Conservation (phyloP, 2,329 filamentous ascomycete species). For the Penicillium brasilianum region DNA sequence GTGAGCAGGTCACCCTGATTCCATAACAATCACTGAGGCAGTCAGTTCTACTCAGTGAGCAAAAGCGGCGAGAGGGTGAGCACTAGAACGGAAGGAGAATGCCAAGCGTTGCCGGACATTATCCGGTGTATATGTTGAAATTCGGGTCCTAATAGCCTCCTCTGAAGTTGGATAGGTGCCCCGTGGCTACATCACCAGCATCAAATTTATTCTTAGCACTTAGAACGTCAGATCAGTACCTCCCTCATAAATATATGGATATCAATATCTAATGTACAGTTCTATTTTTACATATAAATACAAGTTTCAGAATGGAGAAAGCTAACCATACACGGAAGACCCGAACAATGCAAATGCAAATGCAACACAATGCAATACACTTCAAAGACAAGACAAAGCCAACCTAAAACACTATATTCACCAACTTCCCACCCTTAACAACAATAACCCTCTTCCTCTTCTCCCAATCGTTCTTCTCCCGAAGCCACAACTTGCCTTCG, state of each 20-base stretch:
- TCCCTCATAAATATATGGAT: background rate
- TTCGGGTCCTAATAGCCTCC: too few relatives aligned
- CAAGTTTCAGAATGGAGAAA: constrained; percentile 15
- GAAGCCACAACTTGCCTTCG: constrained; percentile 64
- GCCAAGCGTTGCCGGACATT: too few relatives aligned
- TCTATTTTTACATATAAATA: constrained; percentile 7
- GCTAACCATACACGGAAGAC: background rate
- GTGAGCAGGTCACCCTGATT: too few relatives aligned
- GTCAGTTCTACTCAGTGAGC: too few relatives aligned
- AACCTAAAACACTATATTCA: constrained; percentile 72
- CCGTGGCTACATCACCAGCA: background rate
- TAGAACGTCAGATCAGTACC: too few relatives aligned
- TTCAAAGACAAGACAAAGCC: constrained; percentile 14
- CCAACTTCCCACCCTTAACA: constrained; percentile 67
- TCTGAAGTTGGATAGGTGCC: too few relatives aligned
- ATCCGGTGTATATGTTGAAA: too few relatives aligned
- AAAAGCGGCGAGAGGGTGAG: too few relatives aligned
- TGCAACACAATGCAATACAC: background rate
- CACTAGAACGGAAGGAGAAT: too few relatives aligned
- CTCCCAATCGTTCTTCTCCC: constrained; percentile 54
- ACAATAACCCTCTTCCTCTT: constrained; percentile 69
- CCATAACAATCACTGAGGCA: too few relatives aligned
- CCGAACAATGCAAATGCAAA: constrained; percentile 1
- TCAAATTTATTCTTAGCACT: background rate
- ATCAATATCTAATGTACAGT: constrained; percentile 11